These are phyloP conservation scores for Fusarium setosum DNA, from an alignment of 2,329 filamentous ascomycete genomes.

Conservation along the genomic window DNA sequence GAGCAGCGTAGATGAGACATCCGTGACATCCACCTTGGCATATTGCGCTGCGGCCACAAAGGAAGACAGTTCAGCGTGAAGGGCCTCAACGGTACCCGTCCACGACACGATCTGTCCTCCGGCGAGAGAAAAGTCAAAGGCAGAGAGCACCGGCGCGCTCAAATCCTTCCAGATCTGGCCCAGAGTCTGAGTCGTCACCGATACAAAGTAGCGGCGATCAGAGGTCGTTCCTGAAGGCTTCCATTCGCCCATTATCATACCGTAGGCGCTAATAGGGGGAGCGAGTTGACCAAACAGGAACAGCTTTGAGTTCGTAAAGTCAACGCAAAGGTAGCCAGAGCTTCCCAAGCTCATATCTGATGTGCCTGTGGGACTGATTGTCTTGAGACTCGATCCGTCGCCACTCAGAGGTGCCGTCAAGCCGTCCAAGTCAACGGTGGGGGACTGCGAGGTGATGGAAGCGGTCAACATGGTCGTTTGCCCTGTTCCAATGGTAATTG, in stretches of 20 bases:
- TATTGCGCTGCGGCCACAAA: neutral
- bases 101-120: neutral
- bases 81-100: neutral
- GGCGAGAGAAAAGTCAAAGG: neutral
- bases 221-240: neutral
- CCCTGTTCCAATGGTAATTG: neutral
- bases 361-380: neutral
- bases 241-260: neutral
- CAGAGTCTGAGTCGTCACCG: neutral
- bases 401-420: neutral
- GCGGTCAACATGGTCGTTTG: neutral
- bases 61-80: neutral
- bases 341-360: neutral
- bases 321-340: neutral
- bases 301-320: neutral
- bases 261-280: neutral
- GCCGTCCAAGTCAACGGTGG: neutral
- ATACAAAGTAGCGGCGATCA: neutral
- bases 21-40: neutral
- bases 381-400: neutral
- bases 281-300: neutral
- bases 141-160: neutral
- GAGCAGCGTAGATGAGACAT: neutral
- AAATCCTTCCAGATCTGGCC: neutral
- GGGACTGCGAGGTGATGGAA: neutral